phyloP scores from a whole-genome alignment of 139 green algal genomes.

The Tetradesmus obliquus region DNA sequence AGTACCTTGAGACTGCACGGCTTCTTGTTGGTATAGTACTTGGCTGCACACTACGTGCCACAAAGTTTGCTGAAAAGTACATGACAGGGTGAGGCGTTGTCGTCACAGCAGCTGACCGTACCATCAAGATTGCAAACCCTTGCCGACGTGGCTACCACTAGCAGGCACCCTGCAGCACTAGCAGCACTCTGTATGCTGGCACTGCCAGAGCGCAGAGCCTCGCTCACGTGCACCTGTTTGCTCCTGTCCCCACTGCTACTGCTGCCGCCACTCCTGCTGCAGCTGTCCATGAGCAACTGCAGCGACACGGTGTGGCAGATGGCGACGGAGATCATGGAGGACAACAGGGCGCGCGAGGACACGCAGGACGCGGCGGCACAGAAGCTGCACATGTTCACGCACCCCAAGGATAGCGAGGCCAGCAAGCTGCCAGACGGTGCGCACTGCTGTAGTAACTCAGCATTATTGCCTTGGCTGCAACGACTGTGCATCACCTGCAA shows the following conservation, averaged over 20 bases:
- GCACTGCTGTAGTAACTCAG: background rate
- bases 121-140: background rate
- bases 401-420: slow-evolving; percentile 21
- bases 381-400: slow-evolving; percentile 40
- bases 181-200: too few species aligned
- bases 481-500: background rate
- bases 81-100: too few species aligned
- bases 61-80: too few species aligned
- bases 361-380: slow-evolving; percentile 17
- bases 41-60: too few species aligned
- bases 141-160: too few species aligned
- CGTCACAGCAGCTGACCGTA: background rate
- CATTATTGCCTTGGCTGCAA: background rate
- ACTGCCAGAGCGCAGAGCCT: background rate
- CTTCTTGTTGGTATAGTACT: too few species aligned
- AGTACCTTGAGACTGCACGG: too few species aligned
- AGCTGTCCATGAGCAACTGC: slow-evolving; percentile 94
- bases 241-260: background rate
- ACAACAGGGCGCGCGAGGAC: slow-evolving; percentile 17
- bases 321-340: slow-evolving; percentile 62
- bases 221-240: background rate
- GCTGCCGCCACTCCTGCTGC: slow-evolving; percentile 48
- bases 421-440: slow-evolving; percentile 6
- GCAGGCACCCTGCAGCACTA: too few species aligned
- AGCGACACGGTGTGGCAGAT: slow-evolving; percentile 72